Evolutionary conservation across 75 land plant genomes (phyloP), one percentile per base, ranked within the genome.

Genomic region (Selaginella moellendorffii): DNA sequence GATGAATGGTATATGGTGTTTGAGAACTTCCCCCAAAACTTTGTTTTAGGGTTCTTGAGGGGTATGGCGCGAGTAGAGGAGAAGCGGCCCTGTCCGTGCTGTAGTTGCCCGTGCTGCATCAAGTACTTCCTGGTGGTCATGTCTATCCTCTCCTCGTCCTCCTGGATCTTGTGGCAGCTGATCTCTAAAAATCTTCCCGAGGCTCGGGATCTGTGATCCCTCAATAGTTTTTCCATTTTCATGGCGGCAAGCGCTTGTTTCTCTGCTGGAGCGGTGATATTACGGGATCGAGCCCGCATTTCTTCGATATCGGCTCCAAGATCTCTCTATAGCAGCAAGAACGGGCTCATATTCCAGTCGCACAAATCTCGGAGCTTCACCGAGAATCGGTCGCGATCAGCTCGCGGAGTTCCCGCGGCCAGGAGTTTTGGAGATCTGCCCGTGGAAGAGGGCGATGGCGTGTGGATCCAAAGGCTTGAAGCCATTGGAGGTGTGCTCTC

Each of bases 401-500:
- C 5, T 5, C 46, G 46, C 14, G 46, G 14, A 14, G 46, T 36
- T n/a, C n/a, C n/a, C n/a, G n/a, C n/a, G n/a, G n/a, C 46, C 46
- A 36, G 46, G 46, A 5, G 10, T 36, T 36, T 36, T 36, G 46
- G 46, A 14, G 46, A 36, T 36, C 14, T 36, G 46, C 10, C 14
- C 46, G 46, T 5, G 46, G 10, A 36, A 14, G 46, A 36, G 5
- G 46, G 14, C 14, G 46, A 14, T 36, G 46, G 5, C 14, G 46
- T 36, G 46, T 31, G 69, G 64, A 17, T 8, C 25, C 24, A 28
- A 30, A 70, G 65, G 56, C 24, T 82, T 26, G 74, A 72, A 51
- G 30, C 36, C n/a, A 23, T 74, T 1, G 73, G 85, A 10, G 88
- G 84, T 29, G 60, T 61, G 27, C 62, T 90, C 18, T 82, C 93